Percentiles rank a stretch among this genome's conserved stretches.
Evolutionary conservation across 805 yeast genomes (phyloP).

Genomic region (Hanseniaspora meyeri): DNA sequence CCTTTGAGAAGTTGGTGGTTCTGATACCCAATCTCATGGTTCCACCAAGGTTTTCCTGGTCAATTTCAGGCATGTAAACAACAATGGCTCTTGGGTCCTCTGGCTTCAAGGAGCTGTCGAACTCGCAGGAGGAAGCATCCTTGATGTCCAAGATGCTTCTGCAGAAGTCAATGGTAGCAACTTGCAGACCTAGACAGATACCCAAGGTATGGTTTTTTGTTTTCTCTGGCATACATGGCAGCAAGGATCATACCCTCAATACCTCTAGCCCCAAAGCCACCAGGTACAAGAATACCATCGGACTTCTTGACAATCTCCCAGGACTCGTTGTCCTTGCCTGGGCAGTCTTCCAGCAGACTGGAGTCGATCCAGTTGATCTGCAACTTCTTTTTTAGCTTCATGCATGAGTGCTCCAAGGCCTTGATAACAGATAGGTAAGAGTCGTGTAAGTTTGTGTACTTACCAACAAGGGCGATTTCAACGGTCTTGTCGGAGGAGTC

Average conservation of each 20-base stretch:
- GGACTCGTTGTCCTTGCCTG: conserved; percentile 77
- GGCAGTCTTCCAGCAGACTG: conserved; percentile 67
- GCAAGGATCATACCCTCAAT: conserved; percentile 97
- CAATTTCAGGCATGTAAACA: conserved; percentile 97
- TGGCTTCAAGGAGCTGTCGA: conserved; percentile 49
- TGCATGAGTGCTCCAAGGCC: conserved; percentile 87
- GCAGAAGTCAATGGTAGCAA: conserved; percentile 88
- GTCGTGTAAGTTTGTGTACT: conserved; percentile 90
- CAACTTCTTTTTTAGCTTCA: conserved; percentile 74
- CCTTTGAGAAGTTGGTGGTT: conserved; percentile 66
- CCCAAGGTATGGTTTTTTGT: conserved; percentile 88
- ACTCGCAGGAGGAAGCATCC: conserved; percentile 72
- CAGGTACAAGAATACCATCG: conserved; percentile 94
- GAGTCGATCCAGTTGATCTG: conserved; percentile 95
- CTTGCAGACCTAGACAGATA: conserved; percentile 92
- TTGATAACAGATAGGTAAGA: conserved; percentile 90
- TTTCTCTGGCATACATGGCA: conserved; percentile 96
- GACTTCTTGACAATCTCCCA: conserved; percentile 91
- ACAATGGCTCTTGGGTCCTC: conserved; percentile 53
- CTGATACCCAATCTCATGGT: conserved; percentile 97
- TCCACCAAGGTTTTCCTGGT: conserved; percentile 91
- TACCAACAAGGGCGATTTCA: conserved; percentile 92
- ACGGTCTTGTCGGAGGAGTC: conserved; percentile 79
- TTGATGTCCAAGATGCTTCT: conserved; percentile 62
- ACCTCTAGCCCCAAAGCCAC: conserved; percentile 96